A percentile compares a stretch with the other conserved stretches of the same genome.
These are phyloP conservation scores for Sarocladium strictum DNA, from an alignment of 2,329 filamentous ascomycete species.

Conservation along the genomic window DNA sequence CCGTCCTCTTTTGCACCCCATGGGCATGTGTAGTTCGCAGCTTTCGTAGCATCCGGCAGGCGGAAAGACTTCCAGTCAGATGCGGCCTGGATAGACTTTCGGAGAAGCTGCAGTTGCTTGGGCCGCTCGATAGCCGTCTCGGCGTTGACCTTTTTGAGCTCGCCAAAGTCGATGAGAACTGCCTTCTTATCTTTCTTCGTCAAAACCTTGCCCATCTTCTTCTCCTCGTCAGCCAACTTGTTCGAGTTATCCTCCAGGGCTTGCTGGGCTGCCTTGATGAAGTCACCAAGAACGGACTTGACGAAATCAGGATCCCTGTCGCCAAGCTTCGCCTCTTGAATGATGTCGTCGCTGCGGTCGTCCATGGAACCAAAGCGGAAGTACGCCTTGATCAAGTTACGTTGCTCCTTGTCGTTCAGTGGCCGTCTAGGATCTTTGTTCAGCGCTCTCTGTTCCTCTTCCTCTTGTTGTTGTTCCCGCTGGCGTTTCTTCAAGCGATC, in stretches of 20 bases:
- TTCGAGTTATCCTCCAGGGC: constrained; percentile 63
- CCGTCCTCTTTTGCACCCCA: constrained; percentile 94
- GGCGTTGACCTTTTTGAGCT: constrained; percentile 91
- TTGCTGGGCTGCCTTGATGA: constrained; percentile 53
- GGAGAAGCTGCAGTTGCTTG: constrained; percentile 78
- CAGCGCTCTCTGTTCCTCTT: constrained; percentile 68
- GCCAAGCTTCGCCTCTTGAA: constrained; percentile 77
- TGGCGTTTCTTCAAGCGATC: constrained; percentile 63
- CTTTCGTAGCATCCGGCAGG: constrained; percentile 85
- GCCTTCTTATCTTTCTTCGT: constrained; percentile 99
- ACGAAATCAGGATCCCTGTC: constrained; percentile 81
- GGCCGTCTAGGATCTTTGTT: constrained; percentile 82
- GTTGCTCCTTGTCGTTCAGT: constrained; percentile 85
- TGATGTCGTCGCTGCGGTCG: constrained; percentile 79
- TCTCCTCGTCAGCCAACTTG: constrained; percentile 72
- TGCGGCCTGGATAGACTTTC: constrained; percentile 60
- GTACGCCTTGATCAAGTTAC: constrained; percentile 85
- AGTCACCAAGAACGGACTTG: constrained; percentile 67
- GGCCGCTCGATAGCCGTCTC: constrained; percentile 92
- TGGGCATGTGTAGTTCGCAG: constrained; percentile 81
- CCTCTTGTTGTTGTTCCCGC: constrained; percentile 58
- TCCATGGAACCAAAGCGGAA: constrained; percentile 88
- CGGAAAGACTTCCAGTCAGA: constrained; percentile 75
- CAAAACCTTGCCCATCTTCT: constrained; percentile 71
- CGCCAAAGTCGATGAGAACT: constrained; percentile 88